Evolutionary conservation across 352 stramenopile species (phyloP), one percentile per base, ranked within the genome.

Genomic region (Phytophthora aleatoria): DNA sequence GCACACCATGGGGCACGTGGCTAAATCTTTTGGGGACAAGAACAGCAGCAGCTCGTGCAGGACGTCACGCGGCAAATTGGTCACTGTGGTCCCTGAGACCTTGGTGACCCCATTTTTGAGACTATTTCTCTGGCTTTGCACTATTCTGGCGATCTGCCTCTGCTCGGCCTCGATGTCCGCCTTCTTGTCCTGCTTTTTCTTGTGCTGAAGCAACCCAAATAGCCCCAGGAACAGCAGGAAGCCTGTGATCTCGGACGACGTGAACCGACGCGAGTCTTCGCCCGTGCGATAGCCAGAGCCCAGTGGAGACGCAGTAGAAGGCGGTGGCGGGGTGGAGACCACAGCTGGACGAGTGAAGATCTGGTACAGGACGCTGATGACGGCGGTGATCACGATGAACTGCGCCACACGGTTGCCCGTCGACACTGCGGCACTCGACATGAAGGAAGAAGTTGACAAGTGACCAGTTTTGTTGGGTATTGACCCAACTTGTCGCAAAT

Each of bases 281-380:
- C 50, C 45, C 28, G 64, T 73, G 15, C 45, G 64, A 50, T 77
- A 77, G 16, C 55, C 31, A 28, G 44, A 49, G 41, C 38, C 31
- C 13, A 58, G 24, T 13, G 54, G 26, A 56, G 65, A 54, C n/a
- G 53, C 20, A 41, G 45, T n/a, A 28, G 57, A 48, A n/a, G 55
- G 33, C 9, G 63, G 43, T 3, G 68, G 50, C 9, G 54, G 39
- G 31, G 50, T 47, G 3, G 55, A n/a, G 9, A 49, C 48, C 9
- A 39, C 43, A 13, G 36, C 24, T 15, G 49, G 57, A 15, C 52
- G 61, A 15, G 63, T 79, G 28, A 77, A 35, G 31, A 87, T 67
- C 69, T 89, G 81, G 64, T 87, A 87, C 50, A 82, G 24, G 27
- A 85, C 76, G 49, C 79, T 83, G 47, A 74, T 79, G 31, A 87